Evolutionary conservation across 306 rosid genomes (phyloP), one percentile per base, ranked within the genome.

Genomic region (Rosa persica): DNA sequence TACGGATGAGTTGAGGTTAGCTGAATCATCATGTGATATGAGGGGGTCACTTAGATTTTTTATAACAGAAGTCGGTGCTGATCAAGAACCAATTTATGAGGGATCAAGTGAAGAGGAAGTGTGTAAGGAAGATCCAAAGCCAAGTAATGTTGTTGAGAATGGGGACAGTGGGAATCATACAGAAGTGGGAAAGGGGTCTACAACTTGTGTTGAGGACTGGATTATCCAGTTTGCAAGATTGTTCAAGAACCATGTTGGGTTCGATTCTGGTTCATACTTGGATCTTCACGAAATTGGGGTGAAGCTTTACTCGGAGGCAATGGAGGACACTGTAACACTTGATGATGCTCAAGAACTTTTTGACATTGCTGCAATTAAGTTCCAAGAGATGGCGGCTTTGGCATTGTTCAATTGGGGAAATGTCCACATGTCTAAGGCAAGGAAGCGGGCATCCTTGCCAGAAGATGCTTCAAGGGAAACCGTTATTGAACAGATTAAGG

Each of bases 191-290:
- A 86, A 82, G 3, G 81, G 43, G 75, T 30, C 30, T 74, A 84
- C 48, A 2, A 66, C 83, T 74, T 81, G 80, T 52, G 78, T 90
- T 42, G 97, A 94, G 89, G 97, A 94, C 42, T 94, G 98, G 98
- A 90, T 94, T 80, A 77, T 94, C 36, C 98, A 92, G 82, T 94
- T 94, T 84, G 98, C 98, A 5, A 81, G 96, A 83, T 62, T 94
- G 85, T 94, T 94, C 88, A 94, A 94, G 90, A 94, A 94, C 81
- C 97, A 92, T 77, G 97, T 94, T 73, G 98, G 97, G 49, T 91
- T 94, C 61, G 98, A 90, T 83, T 92, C 97, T 62, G 97, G 90
- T 84, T 69, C 88, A 0, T 94, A 90, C 86, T 80, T 94, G 87
- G 93, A 92, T 85, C 91, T 94, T 80, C 98, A 94, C 19, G 96